Evolutionary conservation across 1,284 basidiomycete genomes (phyloP), one percentile per base, ranked within the genome.

Genomic region (Leccinum angustisporum): DNA sequence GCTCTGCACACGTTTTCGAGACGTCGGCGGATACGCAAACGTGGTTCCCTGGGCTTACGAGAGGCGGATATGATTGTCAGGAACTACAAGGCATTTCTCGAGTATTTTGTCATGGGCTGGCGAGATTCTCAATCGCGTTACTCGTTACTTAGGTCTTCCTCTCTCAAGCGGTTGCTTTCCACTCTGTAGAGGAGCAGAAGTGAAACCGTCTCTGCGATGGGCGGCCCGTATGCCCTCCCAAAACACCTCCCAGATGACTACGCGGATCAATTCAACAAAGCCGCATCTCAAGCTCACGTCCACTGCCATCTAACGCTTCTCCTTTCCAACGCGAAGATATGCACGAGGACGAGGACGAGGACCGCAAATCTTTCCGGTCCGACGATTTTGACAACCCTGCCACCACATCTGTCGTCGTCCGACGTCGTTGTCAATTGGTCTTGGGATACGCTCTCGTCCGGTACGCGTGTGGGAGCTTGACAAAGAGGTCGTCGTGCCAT

Each of bases 1-100:
- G 25, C 21, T 25, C 21, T 25, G 21, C 21, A 25, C 21, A 25
- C 21, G 21, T 25, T 25, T 25, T 25, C 21, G 21, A 25, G 21
- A 25, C 21, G 21, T 25, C 21, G 21, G 21, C 21, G 21, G 21
- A 25, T 25, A 25, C 21, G 21, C 21, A 25, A 25, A 25, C 21
- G 21, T 25, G 21, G 21, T 25, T 25, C 21, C 3, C 80, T 94
- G 66, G 82, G 83, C 59, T 67, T 95, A 75, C 78, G 78, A 60
- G 92, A 95, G 58, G 77, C 76, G 7, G 93, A 98, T 71, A 78
- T 96, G 62, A 91, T 90, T 4, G 73, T 94, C 7, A 95, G 97
- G 0, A 82, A 86, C 61, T 86, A 84, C 66, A 95, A 94, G 83
- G 95, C 68, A 57, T 56, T 0, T 31, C 91, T 31, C 8, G 56